Conservation (phyloP, 345 rosid genomes). For the Citrus trifoliata region DNA sequence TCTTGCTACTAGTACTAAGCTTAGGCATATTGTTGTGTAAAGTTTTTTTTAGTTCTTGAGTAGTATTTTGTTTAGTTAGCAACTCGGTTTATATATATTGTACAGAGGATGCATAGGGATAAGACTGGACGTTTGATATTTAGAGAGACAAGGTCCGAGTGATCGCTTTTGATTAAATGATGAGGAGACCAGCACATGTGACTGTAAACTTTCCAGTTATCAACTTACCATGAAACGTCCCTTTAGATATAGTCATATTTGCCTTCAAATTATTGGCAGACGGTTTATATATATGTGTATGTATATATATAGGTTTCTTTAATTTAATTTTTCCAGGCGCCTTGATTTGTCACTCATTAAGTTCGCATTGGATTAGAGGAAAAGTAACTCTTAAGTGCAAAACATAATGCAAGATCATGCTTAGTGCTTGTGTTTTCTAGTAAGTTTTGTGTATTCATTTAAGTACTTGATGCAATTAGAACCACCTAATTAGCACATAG, state of each 20-base stretch:
- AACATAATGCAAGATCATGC: too few species aligned
- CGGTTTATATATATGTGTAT: too few species aligned
- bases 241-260: slow-evolving; percentile 14
- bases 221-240: slow-evolving; percentile 24
- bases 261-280: slow-evolving; percentile 8
- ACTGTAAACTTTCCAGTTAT: background rate
- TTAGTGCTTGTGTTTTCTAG: too few species aligned
- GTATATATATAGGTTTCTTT: too few species aligned
- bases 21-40: slow-evolving; percentile 14
- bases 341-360: too few species aligned
- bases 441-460: too few species aligned
- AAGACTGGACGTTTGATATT: background rate
- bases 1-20: slow-evolving; percentile 2
- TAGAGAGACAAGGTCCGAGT: background rate
- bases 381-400: background rate
- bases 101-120: background rate
- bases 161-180: background rate
- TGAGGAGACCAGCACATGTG: slow-evolving; percentile 34
- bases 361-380: background rate
- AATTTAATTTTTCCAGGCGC: background rate
- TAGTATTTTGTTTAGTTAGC: background rate
- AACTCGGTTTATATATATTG: background rate
- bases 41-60: background rate
- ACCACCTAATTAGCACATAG: too few species aligned
- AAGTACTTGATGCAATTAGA: too few species aligned